Conservation (phyloP, 352 stramenopile species). For the Globisporangium apiculatum region DNA sequence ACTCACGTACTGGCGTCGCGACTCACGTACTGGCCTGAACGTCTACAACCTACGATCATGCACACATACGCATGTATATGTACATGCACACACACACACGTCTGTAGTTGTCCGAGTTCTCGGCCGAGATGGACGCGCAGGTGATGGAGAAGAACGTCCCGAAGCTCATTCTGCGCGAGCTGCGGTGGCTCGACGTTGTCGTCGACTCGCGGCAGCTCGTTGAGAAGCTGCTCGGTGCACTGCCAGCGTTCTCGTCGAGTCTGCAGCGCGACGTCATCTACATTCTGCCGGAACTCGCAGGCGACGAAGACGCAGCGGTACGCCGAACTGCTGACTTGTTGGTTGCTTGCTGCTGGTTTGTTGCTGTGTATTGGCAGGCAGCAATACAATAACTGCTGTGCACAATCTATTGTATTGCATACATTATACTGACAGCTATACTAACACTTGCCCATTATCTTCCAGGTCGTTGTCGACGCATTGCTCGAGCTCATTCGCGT, state of each 20-base stretch:
- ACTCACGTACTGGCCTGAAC: not conserved
- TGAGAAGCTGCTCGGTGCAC: constrained; percentile 40
- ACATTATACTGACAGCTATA: too few species aligned
- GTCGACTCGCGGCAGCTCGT: constrained; percentile 34
- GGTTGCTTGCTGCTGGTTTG: too few species aligned
- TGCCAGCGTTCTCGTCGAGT: constrained; percentile 32
- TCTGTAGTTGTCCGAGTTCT: constrained; percentile 32
- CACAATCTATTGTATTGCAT: too few species aligned
- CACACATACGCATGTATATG: too few species aligned
- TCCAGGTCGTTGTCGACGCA: constrained; percentile 33
- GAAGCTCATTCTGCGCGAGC: constrained; percentile 56
- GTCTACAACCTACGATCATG: not conserved
- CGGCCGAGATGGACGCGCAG: constrained; percentile 24
- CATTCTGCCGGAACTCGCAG: constrained; percentile 53
- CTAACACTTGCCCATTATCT: too few species aligned
- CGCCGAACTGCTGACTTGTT: not conserved
- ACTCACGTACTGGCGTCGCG: too few species aligned
- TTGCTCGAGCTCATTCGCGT: constrained; percentile 49
- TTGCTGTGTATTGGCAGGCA: too few species aligned
- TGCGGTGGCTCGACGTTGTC: constrained; percentile 55
- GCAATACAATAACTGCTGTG: too few species aligned
- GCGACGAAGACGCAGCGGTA: constrained; percentile 36
- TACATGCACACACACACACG: not conserved
- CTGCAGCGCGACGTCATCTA: constrained; percentile 64
- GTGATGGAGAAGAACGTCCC: constrained; percentile 44